Evolutionary conservation across 208 protist genomes (phyloP).

Genomic region (Kentomonas sorsogonicus): DNA sequence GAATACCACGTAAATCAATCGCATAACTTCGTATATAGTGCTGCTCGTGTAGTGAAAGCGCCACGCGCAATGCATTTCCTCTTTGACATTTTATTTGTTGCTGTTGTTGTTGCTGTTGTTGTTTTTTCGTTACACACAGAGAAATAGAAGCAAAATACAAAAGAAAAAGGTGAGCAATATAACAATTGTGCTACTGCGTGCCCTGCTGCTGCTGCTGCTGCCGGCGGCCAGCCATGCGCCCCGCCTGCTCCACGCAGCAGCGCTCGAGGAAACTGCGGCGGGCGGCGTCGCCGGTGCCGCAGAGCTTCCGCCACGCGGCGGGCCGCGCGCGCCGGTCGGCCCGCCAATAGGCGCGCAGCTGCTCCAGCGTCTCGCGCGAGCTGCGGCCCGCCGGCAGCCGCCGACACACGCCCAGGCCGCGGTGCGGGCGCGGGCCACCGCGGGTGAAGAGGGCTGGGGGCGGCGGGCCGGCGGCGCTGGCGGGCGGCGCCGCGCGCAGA

Average conservation of each 20-base stretch:
- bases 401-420: slow-evolving; percentile 2
- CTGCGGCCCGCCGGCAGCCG: slow-evolving; percentile 45
- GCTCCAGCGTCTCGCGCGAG: slow-evolving; percentile 45
- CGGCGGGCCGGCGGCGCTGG: background rate
- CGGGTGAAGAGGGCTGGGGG: background rate
- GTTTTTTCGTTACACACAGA: background rate
- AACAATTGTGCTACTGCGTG: background rate
- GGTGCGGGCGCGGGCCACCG: background rate
- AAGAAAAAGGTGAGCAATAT: background rate
- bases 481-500: background rate
- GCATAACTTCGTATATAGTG: background rate
- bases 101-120: background rate
- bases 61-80: no score
- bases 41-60: no score
- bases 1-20: no score
- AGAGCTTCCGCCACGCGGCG: slow-evolving; percentile 25
- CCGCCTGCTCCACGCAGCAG: no score
- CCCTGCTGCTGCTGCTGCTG: no score
- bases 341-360: slow-evolving; percentile 59
- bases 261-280: slow-evolving; percentile 28
- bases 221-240: no score
- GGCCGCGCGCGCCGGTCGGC: slow-evolving; percentile 23
- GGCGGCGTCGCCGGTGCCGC: slow-evolving; percentile 11
- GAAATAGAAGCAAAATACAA: background rate
- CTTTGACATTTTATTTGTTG: no score